Percentiles rank a stretch among this genome's conserved stretches.
These are phyloP conservation scores for Fagus sylvatica DNA, from an alignment of 306 rosid genomes.

Conservation along the genomic window DNA sequence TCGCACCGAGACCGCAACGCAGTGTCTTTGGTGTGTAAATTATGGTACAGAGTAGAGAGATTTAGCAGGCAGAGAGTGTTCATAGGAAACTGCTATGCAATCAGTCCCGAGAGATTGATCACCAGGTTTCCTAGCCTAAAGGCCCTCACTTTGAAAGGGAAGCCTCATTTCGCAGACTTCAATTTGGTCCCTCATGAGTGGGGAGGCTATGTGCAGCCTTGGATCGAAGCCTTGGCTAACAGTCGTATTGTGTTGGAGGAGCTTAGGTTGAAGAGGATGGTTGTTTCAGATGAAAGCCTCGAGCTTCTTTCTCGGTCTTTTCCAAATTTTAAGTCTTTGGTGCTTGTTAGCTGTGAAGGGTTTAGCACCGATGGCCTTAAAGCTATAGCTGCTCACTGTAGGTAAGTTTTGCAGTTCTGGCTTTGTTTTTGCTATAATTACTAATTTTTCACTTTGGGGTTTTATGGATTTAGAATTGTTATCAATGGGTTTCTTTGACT, in stretches of 20 bases:
- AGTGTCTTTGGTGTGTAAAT: conserved; percentile 80
- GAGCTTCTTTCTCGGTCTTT: conserved; percentile 83
- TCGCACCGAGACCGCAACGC: conserved; percentile 79
- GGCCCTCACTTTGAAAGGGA: conserved; percentile 81
- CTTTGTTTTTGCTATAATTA: neutral
- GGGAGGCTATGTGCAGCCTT: conserved; percentile 77
- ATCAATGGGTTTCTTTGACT: neutral
- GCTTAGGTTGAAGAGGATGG: conserved; percentile 89
- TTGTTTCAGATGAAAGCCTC: conserved; percentile 78
- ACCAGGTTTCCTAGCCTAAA: conserved; percentile 65
- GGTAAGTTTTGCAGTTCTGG: conserved; percentile 34
- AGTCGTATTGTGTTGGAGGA: conserved; percentile 61
- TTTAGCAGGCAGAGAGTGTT: conserved; percentile 64
- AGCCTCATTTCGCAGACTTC: conserved; percentile 97
- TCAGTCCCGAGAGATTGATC: conserved; percentile 71
- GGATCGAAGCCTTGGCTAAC: conserved; percentile 75
- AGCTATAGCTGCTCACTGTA: conserved; percentile 87
- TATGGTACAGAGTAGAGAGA: conserved; percentile 83
- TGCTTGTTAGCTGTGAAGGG: conserved; percentile 90
- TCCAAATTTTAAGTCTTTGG: conserved; percentile 70
- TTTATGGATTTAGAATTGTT: neutral
- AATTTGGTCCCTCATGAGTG: conserved; percentile 84
- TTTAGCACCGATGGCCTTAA: conserved; percentile 91
- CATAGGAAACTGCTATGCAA: conserved; percentile 87
- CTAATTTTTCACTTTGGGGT: neutral